A percentile compares a stretch with the other conserved stretches of the same genome.
phyloP scores from a whole-genome alignment of 257 asterid genomes.

The Solanum paucissectum region DNA sequence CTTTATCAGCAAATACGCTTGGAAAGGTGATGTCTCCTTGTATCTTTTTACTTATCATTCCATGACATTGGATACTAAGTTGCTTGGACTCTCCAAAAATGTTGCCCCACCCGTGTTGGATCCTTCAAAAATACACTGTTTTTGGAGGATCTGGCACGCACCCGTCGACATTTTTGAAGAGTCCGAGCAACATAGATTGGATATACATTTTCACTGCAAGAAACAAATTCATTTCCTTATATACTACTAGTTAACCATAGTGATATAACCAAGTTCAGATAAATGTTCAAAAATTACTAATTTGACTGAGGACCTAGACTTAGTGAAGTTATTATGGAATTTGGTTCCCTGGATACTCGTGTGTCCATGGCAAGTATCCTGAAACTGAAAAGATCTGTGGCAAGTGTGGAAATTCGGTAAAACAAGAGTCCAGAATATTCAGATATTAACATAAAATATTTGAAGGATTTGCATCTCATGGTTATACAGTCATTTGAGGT shows the following conservation, averaged over 20 bases:
- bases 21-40: slow-evolving; percentile 45
- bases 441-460: not conserved
- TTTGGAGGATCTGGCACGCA: not conserved
- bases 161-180: not conserved
- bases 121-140: not conserved
- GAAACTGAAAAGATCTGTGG: not conserved
- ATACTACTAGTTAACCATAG: not conserved
- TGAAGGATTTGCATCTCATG: not conserved
- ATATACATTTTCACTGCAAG: not conserved
- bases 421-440: not conserved
- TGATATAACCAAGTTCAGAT: not conserved
- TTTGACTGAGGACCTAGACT: not conserved
- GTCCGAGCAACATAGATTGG: not conserved
- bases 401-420: not conserved
- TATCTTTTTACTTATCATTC: not conserved
- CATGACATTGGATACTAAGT: not conserved
- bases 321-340: not conserved
- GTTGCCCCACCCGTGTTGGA: not conserved
- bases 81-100: not conserved
- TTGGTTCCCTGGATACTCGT: not conserved
- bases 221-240: not conserved
- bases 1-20: slow-evolving; percentile 89
- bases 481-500: not conserved
- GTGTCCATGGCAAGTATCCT: not conserved
- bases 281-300: not conserved